phyloP scores from a whole-genome alignment of 352 stramenopile genomes.

The Phytophthora litchii region DNA sequence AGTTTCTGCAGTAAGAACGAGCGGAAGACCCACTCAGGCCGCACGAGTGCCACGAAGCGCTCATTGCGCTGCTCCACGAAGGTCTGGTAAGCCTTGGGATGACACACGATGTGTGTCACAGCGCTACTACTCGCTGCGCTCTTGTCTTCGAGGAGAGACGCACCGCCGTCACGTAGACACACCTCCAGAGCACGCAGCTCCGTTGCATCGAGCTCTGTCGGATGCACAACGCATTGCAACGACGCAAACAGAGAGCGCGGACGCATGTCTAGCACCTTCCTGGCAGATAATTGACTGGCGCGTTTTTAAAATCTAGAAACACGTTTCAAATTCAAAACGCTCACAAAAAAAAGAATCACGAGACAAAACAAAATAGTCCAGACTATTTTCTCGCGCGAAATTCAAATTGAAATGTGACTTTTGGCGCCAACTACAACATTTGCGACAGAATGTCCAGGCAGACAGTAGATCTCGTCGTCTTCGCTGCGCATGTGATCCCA shows the following conservation, averaged over 20 bases:
- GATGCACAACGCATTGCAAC: conserved; percentile 61
- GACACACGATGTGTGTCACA: conserved; percentile 80
- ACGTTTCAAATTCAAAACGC: neutral
- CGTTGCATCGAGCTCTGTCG: conserved; percentile 43
- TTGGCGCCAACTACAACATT: conserved; percentile 10
- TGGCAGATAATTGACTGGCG: conserved; percentile 9
- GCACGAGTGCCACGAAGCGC: conserved; percentile 76
- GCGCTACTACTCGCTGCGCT: conserved; percentile 17
- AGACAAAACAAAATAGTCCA: too few species aligned
- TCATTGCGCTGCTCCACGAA: conserved; percentile 60
- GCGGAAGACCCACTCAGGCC: conserved; percentile 82
- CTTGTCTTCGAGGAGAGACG: conserved; percentile 43
- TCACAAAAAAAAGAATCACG: too few species aligned
- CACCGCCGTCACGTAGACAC: conserved; percentile 70
- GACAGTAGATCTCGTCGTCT: conserved; percentile 75
- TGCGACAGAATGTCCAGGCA: conserved; percentile 39
- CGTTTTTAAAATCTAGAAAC: neutral
- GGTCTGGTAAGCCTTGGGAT: conserved; percentile 52
- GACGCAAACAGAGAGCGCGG: conserved; percentile 50
- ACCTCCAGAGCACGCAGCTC: conserved; percentile 56
- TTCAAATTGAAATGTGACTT: conserved; percentile 7
- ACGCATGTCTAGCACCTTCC: conserved; percentile 38
- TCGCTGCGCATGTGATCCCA: conserved; percentile 77
- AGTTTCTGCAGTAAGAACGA: conserved; percentile 68
- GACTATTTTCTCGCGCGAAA: neutral